These are phyloP conservation scores for Penicillium sp. DNA, from an alignment of 2,329 filamentous ascomycete species.

Conservation along the genomic window DNA sequence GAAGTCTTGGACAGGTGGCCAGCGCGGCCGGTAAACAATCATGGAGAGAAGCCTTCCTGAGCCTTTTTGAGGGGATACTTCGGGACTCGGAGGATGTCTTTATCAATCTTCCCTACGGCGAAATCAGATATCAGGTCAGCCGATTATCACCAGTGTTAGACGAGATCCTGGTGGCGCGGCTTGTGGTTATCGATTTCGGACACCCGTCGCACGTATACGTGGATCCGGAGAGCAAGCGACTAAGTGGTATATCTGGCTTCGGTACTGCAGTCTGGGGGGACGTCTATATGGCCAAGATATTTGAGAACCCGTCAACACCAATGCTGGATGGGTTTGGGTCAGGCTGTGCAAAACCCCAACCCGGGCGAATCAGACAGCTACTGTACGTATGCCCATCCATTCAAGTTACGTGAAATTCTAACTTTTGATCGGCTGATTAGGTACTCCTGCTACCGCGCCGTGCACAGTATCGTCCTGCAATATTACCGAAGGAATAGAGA, in stretches of 20 bases:
- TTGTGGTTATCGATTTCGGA: constrained; percentile 58
- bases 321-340: constrained; percentile 44
- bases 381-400: constrained; percentile 35
- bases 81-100: constrained; percentile 65
- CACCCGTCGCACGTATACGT: constrained; percentile 57
- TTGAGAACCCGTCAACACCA: constrained; percentile 43
- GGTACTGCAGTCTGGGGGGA: constrained; percentile 63
- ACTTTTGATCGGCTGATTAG: constrained; percentile 27
- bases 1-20: constrained; percentile 54
- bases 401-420: background rate
- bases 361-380: constrained; percentile 37
- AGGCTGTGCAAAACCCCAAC: constrained; percentile 26
- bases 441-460: constrained; percentile 46
- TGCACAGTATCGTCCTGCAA: constrained; percentile 43
- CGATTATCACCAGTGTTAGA: constrained; percentile 54
- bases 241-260: constrained; percentile 59
- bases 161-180: constrained; percentile 54
- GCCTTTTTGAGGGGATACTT: constrained; percentile 57
- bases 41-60: constrained; percentile 60
- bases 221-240: constrained; percentile 51
- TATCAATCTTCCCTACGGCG: constrained; percentile 60
- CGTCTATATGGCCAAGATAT: constrained; percentile 58
- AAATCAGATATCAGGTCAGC: constrained; percentile 56
- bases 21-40: constrained; percentile 51
- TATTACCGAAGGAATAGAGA: constrained; percentile 44